These are phyloP conservation scores for Tetracladium setigerum DNA, from an alignment of 495 filamentous ascomycete genomes.

Conservation along the genomic window DNA sequence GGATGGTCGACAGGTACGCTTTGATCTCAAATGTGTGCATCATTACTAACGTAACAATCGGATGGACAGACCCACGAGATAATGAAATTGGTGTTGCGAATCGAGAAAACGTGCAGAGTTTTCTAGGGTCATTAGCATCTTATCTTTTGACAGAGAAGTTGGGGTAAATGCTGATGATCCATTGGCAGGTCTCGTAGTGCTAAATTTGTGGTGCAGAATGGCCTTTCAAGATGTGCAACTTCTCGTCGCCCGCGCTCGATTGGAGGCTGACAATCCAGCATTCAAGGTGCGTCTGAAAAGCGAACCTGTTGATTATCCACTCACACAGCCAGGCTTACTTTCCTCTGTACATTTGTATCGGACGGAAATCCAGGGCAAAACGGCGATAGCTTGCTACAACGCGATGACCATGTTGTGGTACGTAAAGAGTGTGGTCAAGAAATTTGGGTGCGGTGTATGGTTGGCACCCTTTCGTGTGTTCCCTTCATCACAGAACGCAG, in stretches of 20 bases:
- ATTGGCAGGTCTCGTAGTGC: neutral
- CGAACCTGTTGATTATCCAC: neutral
- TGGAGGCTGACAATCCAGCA: slow-evolving; percentile 55
- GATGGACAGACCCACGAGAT: slow-evolving; percentile 46
- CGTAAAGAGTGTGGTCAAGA: no score
- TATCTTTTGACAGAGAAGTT: slow-evolving; percentile 45
- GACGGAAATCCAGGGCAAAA: slow-evolving; percentile 34
- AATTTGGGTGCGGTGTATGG: no score
- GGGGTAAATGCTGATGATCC: slow-evolving; percentile 21
- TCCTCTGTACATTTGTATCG: slow-evolving; percentile 61
- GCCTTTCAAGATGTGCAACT: slow-evolving; percentile 52
- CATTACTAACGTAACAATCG: neutral
- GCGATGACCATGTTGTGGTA: neutral
- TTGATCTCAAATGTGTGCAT: neutral
- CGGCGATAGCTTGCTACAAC: neutral
- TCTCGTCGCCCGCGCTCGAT: slow-evolving; percentile 56
- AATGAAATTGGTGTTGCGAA: slow-evolving; percentile 56
- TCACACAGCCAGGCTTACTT: slow-evolving; percentile 52
- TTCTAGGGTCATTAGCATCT: slow-evolving; percentile 54
- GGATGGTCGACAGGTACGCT: slow-evolving; percentile 64
- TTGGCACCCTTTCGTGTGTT: no score
- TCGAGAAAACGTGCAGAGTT: slow-evolving; percentile 48
- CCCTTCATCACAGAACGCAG: no score
- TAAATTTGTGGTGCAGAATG: slow-evolving; percentile 37
- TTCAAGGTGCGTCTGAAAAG: slow-evolving; percentile 45